Conservation (phyloP, 2,329 filamentous ascomycete genomes). For the Gremmenia infestans region DNA sequence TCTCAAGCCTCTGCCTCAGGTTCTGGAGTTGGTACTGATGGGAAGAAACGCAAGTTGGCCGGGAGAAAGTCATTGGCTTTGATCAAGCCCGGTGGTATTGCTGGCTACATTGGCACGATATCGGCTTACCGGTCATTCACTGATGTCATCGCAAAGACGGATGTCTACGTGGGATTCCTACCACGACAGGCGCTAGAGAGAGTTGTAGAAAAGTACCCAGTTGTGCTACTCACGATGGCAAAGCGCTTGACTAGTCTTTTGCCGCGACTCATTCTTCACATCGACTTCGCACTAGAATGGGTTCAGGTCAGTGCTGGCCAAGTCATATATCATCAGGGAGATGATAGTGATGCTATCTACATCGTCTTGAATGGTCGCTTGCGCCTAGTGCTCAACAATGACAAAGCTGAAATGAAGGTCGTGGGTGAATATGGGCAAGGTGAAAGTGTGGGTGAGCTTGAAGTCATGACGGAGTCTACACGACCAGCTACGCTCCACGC, state of each 20-base stretch:
- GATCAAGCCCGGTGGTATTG: conserved; percentile 90
- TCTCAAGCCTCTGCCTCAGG: conserved; percentile 26
- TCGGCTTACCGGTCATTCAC: conserved; percentile 96
- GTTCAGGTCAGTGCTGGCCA: conserved; percentile 93
- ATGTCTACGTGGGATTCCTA: conserved; percentile 95
- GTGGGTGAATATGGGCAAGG: conserved; percentile 93
- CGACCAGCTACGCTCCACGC: conserved; percentile 91
- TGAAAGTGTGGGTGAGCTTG: conserved; percentile 93
- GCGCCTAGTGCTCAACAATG: conserved; percentile 75
- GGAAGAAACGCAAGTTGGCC: conserved; percentile 39
- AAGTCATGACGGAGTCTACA: conserved; percentile 90
- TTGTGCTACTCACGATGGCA: conserved; percentile 90
- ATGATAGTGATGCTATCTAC: conserved; percentile 97
- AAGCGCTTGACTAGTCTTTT: conserved; percentile 88
- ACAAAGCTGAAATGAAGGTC: conserved; percentile 77
- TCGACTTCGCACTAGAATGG: conserved; percentile 98
- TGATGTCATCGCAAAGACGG: conserved; percentile 94
- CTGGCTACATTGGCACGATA: conserved; percentile 90
- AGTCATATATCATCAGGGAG: conserved; percentile 86
- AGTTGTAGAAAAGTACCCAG: conserved; percentile 88
- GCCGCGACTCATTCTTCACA: conserved; percentile 85
- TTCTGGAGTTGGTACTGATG: conserved; percentile 23
- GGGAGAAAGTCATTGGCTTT: conserved; percentile 74
- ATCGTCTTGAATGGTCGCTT: conserved; percentile 93
- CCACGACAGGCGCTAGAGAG: conserved; percentile 80